A percentile compares a stretch with the other conserved stretches of the same genome.
These are phyloP conservation scores for Ceratobasidium sp. DNA, from an alignment of 1,284 basidiomycete species.

Conservation along the genomic window DNA sequence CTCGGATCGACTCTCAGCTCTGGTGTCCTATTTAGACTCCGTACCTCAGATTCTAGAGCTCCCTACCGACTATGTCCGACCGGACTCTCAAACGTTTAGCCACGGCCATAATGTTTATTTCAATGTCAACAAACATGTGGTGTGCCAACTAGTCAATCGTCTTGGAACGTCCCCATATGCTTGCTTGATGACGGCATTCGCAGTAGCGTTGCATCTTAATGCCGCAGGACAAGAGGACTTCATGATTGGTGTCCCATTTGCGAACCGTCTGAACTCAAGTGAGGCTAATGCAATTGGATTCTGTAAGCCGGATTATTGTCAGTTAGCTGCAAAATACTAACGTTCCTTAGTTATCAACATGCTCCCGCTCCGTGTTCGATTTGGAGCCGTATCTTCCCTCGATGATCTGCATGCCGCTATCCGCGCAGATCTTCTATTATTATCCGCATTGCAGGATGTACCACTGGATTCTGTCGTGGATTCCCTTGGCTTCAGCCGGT, in stretches of 20 bases:
- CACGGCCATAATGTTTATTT: slow-evolving; percentile 8
- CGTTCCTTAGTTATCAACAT: not conserved
- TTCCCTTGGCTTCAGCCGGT: slow-evolving; percentile 4
- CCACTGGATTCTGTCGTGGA: not conserved
- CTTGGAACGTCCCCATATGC: not conserved
- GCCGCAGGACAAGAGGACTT: slow-evolving; percentile 16
- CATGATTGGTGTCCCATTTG: slow-evolving; percentile 16
- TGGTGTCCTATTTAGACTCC: slow-evolving; percentile 6
- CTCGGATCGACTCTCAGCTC: not conserved
- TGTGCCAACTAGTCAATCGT: not conserved
- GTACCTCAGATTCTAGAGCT: slow-evolving; percentile 15
- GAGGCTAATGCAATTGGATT: not conserved
- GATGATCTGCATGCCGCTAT: not conserved
- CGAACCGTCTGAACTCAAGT: not conserved
- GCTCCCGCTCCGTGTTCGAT: slow-evolving; percentile 7
- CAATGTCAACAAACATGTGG: not conserved
- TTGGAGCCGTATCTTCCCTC: not conserved
- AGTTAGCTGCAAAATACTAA: not conserved
- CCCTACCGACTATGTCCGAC: slow-evolving; percentile 14
- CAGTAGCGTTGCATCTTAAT: slow-evolving; percentile 1
- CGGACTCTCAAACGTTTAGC: not conserved
- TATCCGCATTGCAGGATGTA: not conserved
- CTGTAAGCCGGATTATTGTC: not conserved
- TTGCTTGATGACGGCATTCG: slow-evolving; percentile 21
- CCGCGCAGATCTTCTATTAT: not conserved